A percentile compares a stretch with the other conserved stretches of the same genome.
Conservation (phyloP, 176 grass and related monocot species). For the Leersia perrieri region DNA sequence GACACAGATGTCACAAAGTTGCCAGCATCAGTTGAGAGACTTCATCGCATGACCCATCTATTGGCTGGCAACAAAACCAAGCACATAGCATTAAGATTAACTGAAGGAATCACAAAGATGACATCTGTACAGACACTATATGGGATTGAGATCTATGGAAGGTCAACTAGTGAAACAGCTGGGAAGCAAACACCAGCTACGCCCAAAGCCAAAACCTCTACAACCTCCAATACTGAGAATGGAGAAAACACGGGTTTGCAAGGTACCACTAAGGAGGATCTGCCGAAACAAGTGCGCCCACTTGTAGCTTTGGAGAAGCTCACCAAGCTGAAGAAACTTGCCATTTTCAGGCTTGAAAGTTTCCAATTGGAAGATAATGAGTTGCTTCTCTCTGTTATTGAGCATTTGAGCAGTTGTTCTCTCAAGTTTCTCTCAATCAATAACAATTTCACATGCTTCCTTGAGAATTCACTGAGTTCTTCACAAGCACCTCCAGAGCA, state of each 20-base stretch:
- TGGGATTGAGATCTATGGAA: background rate
- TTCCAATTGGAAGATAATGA: accelerated
- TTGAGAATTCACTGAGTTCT: background rate
- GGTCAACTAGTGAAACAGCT: too few relatives aligned
- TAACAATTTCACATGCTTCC: conserved; percentile 19
- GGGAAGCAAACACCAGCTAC: too few relatives aligned
- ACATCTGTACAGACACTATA: conserved; percentile 3
- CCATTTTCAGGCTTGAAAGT: background rate
- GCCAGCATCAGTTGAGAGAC: background rate
- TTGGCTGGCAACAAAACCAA: conserved; percentile 11
- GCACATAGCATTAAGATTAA: background rate
- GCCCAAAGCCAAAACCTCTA: too few relatives aligned
- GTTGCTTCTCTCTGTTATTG: conserved; percentile 19
- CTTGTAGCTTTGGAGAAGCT: background rate
- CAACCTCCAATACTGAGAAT: background rate
- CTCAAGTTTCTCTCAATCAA: conserved; percentile 23
- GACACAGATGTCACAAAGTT: background rate
- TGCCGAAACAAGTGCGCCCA: background rate
- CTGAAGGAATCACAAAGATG: conserved; percentile 23
- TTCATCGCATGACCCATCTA: conserved; percentile 8
- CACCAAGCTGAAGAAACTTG: conserved; percentile 29
- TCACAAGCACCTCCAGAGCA: background rate
- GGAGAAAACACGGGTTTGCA: background rate
- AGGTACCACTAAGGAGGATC: too few relatives aligned
- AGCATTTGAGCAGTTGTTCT: conserved; percentile 34